Conservation (phyloP, 2,329 filamentous ascomycete genomes). For the Colletotrichum sp. region DNA sequence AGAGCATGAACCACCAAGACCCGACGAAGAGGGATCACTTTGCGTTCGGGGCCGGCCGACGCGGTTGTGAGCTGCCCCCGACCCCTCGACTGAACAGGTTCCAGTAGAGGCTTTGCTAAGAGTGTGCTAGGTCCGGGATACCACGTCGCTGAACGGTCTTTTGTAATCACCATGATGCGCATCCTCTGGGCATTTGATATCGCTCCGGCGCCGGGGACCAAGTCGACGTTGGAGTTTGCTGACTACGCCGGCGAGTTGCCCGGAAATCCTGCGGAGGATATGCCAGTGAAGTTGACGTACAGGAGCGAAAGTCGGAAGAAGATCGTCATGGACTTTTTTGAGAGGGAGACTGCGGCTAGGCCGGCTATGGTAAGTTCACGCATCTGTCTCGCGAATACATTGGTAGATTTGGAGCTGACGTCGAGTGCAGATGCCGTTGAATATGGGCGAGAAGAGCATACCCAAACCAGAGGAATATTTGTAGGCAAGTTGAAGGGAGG, state of each 20-base stretch:
- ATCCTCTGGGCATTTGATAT: neutral
- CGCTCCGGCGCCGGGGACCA: neutral
- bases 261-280: neutral
- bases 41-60: constrained; percentile 33
- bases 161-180: neutral
- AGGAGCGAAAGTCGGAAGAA: neutral
- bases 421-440: neutral
- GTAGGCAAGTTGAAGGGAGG: neutral
- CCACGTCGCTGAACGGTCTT: neutral
- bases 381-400: neutral
- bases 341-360: neutral
- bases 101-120: neutral
- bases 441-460: neutral
- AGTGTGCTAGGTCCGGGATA: neutral
- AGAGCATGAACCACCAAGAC: constrained; percentile 16
- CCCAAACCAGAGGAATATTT: neutral
- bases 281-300: neutral
- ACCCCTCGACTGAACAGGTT: rapidly evolving
- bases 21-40: constrained; percentile 33
- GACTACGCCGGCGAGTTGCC: neutral
- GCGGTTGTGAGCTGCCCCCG: neutral
- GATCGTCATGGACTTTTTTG: neutral
- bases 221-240: neutral
- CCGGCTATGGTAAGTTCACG: neutral
- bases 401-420: neutral